Base-by-base conservation (phyloP, 148 eudicot species). In the Agrostemma githago region DNA sequence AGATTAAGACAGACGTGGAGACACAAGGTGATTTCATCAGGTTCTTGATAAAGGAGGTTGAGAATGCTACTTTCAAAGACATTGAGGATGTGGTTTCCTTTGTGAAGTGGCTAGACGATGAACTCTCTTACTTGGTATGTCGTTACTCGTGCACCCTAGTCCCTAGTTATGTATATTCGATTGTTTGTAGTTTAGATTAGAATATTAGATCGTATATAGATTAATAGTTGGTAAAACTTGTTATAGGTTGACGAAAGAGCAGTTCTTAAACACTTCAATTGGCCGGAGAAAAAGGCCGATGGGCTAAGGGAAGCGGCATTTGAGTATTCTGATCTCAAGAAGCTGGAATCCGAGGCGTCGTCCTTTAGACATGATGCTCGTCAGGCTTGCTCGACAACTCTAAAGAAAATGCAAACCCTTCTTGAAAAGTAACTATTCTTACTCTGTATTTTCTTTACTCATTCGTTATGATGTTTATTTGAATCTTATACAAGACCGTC, bases 231-330 rank as follows among this genome's bases (percentile, higher is more conserved):
- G 61, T 20, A 6, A 9, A 65, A 5, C 21, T 10, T 54, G 70
- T 58, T 57, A 79, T 71, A 95, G 98, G 92, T 95, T 63, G 99
- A 95, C 80, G 99, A 95, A 74, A 89, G 99, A 72, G 99, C 99
- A 5, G 99, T 95, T 70, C 81, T 95, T 17, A 95, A 95, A 77
- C 99, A 95, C 80, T 95, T 95, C 19, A 76, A 90, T 46, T 95
- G 99, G 99, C 99, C 99, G 0, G 99, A 95, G 84, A 84, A 87
- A 68, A 95, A 89, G 81, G 99, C 99, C 0, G 99, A 95, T 75
- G 95, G 96, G 1, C 77, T 95, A 68, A 88, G 99, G 40, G 99
- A 95, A 85, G 99, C 99, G 37, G 99, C 99, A 66, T 95, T 95
- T 66, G 99, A 91, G 81, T 95, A 90, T 67, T 84, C 83, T 73